These are phyloP conservation scores for Pelargonium australe DNA, from an alignment of 441 rosid genomes.

Conservation along the genomic window DNA sequence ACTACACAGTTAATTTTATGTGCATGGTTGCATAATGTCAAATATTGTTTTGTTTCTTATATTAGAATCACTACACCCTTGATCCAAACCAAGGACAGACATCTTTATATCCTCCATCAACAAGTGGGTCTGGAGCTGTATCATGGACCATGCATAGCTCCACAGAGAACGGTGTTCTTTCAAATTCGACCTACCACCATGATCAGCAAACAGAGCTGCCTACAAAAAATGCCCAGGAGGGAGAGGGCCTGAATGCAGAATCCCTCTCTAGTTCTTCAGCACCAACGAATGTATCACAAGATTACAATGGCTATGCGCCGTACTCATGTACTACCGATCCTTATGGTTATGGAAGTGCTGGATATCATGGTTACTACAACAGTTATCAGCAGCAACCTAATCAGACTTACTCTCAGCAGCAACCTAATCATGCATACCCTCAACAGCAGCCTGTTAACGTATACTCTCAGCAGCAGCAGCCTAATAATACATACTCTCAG, in stretches of 20 bases:
- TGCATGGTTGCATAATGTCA: neutral
- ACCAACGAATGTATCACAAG: constrained; percentile 47
- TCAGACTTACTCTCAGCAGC: constrained; percentile 20
- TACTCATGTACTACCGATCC: constrained; percentile 60
- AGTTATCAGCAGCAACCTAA: constrained; percentile 56
- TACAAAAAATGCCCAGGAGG: constrained; percentile 38
- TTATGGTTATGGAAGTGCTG: constrained; percentile 62
- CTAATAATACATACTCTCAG: constrained; percentile 3
- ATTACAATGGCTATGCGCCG: constrained; percentile 53
- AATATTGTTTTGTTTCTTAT: constrained; percentile 14
- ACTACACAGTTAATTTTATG: neutral
- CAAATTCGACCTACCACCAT: constrained; percentile 42
- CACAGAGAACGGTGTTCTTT: constrained; percentile 48
- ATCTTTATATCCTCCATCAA: constrained; percentile 45
- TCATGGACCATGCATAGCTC: constrained; percentile 51
- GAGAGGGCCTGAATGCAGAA: constrained; percentile 38
- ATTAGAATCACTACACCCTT: constrained; percentile 51
- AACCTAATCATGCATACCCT: constrained; percentile 15
- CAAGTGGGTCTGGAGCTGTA: constrained; percentile 46
- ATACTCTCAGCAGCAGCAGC: constrained; percentile 37
- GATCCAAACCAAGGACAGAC: constrained; percentile 59
- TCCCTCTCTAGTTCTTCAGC: constrained; percentile 56
- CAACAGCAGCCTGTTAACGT: constrained; percentile 1
- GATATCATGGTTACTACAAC: constrained; percentile 72
- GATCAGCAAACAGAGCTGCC: constrained; percentile 50